These are phyloP conservation scores for Colletotrichum camelliae DNA, from an alignment of 2,329 filamentous ascomycete species.

Conservation along the genomic window DNA sequence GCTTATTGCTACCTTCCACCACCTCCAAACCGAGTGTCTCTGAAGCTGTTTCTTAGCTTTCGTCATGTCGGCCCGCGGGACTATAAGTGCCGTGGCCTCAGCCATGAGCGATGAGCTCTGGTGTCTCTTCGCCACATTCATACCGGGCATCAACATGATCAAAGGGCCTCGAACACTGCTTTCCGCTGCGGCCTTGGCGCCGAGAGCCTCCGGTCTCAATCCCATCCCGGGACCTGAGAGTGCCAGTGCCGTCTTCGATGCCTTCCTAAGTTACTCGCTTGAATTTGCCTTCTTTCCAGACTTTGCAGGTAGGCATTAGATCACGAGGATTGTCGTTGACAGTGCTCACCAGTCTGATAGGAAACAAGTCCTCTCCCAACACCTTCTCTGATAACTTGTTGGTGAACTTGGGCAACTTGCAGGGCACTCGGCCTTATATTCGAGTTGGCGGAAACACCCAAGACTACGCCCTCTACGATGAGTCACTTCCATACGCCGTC, in stretches of 20 bases:
- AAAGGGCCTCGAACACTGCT: not conserved
- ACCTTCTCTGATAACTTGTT: conserved; percentile 65
- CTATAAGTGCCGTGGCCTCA: not conserved
- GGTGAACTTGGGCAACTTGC: conserved; percentile 58
- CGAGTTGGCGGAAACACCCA: conserved; percentile 72
- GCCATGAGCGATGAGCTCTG: not conserved
- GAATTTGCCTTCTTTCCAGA: conserved; percentile 59
- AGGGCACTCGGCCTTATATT: conserved; percentile 63
- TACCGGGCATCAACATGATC: not conserved
- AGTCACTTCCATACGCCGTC: conserved; percentile 52
- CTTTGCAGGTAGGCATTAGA: conserved; percentile 43
- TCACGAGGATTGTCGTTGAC: not conserved
- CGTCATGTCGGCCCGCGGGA: not conserved
- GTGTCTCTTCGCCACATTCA: not conserved
- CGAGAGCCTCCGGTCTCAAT: not conserved
- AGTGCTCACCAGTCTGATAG: conserved; percentile 26
- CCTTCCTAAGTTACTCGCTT: conserved; percentile 58
- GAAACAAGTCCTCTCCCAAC: conserved; percentile 61
- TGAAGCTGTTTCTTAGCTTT: not conserved
- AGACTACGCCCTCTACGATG: conserved; percentile 67
- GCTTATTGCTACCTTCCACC: not conserved
- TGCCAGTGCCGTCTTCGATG: conserved; percentile 28
- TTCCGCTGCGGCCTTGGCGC: not conserved
- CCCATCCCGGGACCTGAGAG: conserved; percentile 2
- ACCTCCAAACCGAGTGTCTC: not conserved